Evolutionary conservation across 495 filamentous ascomycete genomes (phyloP), one percentile per base, ranked within the genome.

Genomic region (Penicillium angulare): DNA sequence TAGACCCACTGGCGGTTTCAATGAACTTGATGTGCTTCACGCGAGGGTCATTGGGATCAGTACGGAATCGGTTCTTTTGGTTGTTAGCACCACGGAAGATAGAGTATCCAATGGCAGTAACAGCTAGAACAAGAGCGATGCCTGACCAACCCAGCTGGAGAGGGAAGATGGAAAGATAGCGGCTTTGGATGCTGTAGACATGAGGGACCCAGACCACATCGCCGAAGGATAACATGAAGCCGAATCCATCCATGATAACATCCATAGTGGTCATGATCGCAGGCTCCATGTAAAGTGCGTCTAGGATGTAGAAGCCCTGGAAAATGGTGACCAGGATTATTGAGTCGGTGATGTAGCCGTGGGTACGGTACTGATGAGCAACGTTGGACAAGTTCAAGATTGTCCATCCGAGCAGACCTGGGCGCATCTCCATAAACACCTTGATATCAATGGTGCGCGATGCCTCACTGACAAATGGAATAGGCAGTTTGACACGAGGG

Each of bases 181-280:
- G 82, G 13, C 86, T 81, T 68, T 96, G 92, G 43, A 90, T 74
- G 32, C 81, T 86, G 78, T 96, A 97, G 46, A 87, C 75, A 73
- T 97, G 92, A 2, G 93, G 93, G 8, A 97, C 78, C 95, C 93
- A 97, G 57, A 86, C 88, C 3, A 97, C 77, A 60, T 97, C 93
- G 27, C 92, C 93, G 56, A 97, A 97, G 2, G 88, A 77, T n/a
- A 98, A 74, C 93, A 98, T 98, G 67, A 87, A 90, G 38, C 93
- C 95, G 59, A 97, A 97, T 12, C 93, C 95, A 60, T 98, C 93
- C 60, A 84, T 88, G 49, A 85, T 95, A 62, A 97, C 87, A 67
- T 98, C 95, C 71, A 98, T 97, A 8, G 90, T 97, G 2, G 95
- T 97, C 58, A 98, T 76, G 52, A 98, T 85, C 1, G 92, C 86